Conservation (phyloP, 805 yeast species). For the Wickerhamomyces xylosicus region DNA sequence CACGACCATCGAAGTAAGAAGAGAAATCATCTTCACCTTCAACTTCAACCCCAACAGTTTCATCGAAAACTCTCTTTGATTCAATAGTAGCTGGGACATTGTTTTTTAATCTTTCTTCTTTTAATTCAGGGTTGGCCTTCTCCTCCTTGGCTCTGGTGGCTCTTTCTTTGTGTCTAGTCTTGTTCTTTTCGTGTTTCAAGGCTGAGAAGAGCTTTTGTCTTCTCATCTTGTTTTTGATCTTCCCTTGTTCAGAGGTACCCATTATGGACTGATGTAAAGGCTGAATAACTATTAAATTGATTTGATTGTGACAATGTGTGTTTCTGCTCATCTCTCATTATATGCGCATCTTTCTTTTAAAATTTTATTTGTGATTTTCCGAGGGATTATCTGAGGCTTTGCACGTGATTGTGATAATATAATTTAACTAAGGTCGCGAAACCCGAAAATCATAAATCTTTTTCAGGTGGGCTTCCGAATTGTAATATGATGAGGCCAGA, state of each 20-base stretch:
- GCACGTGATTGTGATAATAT: too few species aligned
- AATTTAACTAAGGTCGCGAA: too few species aligned
- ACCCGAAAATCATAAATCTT: too few species aligned
- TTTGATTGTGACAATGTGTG: too few species aligned
- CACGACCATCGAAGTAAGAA: constrained; percentile 19
- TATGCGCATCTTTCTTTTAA: too few species aligned
- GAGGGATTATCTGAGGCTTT: too few species aligned
- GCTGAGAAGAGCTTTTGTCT: constrained; percentile 72
- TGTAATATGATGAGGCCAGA: too few species aligned
- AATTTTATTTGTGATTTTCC: too few species aligned
- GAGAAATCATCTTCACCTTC: constrained; percentile 21
- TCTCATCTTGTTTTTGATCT: constrained; percentile 66
- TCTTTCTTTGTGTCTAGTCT: constrained; percentile 67
- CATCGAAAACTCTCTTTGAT: constrained; percentile 19
- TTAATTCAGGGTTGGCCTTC: constrained; percentile 69
- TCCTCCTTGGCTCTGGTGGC: constrained; percentile 85
- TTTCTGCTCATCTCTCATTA: too few species aligned
- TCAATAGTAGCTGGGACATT: constrained; percentile 20
- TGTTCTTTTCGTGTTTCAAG: constrained; percentile 63
- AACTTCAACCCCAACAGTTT: constrained; percentile 17
- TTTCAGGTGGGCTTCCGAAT: too few species aligned
- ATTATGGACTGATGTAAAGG: constrained; percentile 3
- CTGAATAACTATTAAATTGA: too few species aligned
- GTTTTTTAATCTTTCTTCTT: constrained; percentile 57
- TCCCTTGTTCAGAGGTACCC: constrained; percentile 25